Base-by-base conservation (phyloP, 495 filamentous ascomycete species). In the Cenococcum geophilum region DNA sequence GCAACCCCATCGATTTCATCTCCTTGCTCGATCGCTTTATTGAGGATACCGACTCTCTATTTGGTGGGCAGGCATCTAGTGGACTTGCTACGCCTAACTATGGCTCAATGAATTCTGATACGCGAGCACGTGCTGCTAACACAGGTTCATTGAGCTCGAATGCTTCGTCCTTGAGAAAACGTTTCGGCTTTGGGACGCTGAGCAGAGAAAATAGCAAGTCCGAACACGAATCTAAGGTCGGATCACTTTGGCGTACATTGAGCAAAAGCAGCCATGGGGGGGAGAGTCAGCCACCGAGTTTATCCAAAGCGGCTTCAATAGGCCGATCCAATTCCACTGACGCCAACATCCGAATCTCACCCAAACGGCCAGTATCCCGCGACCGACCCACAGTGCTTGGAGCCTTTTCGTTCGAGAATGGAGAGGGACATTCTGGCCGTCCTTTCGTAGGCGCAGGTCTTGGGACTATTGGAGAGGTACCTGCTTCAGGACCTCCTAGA, bases 21-120 rank as follows among this genome's bases (percentile, higher is more conserved):
- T 91, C 91, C 34, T 78, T 98, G 5, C 76, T 98, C 43, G 93
- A 98, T 76, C 85, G 91, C 51, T 69, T 98, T 18, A 91, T 97
- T 0, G 92, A 96, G 59, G 93, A 97, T 67, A 89, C 87, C 66
- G 91, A 97, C 48, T 82, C 80, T 58, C 82, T 97, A 20, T 97
- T 97, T 65, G 88, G 88, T 42, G 86, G 89, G 63, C 82, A 79
- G 18, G 23, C 59, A 5, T 57, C 63, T 9, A 70, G 65, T 34
- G 63, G 62, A 20, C 55, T 66, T 18, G 62, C 6, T 65, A 72
- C 59, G 70, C 76, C 25, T 55, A 77, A 36, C 73, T 79, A 71
- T 20, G 70, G 65, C 11, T 71, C 71, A 5, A 75, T 74, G 20
- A 76, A 72, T 51, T 80, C 80, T n/a, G 75, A 77, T 55, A 79